These are phyloP conservation scores for Colletotrichum lini DNA, from an alignment of 2,329 filamentous ascomycete species.

Conservation along the genomic window DNA sequence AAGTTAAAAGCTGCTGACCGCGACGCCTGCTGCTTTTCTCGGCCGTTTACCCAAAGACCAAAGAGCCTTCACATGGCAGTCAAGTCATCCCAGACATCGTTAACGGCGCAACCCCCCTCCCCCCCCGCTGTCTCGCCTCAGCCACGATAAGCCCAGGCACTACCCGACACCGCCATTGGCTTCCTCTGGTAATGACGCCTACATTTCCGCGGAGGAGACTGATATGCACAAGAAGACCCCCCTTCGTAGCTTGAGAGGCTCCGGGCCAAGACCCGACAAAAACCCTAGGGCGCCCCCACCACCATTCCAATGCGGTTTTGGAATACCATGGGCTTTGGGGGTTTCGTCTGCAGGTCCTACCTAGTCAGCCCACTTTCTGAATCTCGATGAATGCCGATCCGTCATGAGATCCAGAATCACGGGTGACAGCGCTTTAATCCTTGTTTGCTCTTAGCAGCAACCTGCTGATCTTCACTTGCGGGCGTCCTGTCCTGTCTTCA, in stretches of 20 bases:
- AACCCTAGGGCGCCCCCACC: background rate
- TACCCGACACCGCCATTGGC: background rate
- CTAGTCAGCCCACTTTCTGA: too few relatives aligned
- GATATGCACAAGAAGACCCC: slow-evolving; percentile 16
- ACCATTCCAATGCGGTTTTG: background rate
- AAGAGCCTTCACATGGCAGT: background rate
- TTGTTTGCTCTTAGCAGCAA: too few relatives aligned
- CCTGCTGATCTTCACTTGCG: background rate
- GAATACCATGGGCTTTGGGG: too few relatives aligned
- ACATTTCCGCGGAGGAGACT: background rate
- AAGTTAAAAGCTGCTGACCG: slow-evolving; percentile 1
- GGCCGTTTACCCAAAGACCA: background rate
- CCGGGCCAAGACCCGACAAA: background rate
- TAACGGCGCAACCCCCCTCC: background rate
- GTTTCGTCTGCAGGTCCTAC: too few relatives aligned
- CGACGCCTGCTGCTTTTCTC: background rate
- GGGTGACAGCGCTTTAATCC: too few relatives aligned
- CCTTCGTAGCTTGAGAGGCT: background rate
- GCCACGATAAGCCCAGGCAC: background rate
- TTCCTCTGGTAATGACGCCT: slow-evolving; percentile 12
- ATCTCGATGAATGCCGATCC: too few relatives aligned
- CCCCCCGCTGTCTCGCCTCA: slow-evolving; percentile 8
- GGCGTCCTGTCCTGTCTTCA: background rate
- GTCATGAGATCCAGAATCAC: too few relatives aligned
- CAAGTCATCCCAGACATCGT: slow-evolving; percentile 6